Percentiles rank a stretch among this genome's conserved stretches.
phyloP scores from a whole-genome alignment of 192 early-diverging fungal species.

The Gigaspora rosea region DNA sequence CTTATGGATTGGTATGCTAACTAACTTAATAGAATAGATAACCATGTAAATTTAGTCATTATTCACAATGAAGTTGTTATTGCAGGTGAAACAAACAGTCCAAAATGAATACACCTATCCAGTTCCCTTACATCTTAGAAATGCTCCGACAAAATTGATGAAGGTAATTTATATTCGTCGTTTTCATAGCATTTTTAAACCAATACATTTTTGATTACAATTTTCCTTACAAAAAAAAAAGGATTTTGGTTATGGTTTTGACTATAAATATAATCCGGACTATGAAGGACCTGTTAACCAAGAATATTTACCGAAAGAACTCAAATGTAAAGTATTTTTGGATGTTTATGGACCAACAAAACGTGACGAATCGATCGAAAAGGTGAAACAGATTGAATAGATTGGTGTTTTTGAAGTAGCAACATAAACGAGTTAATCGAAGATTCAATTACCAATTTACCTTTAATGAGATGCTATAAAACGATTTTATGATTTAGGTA shows the following conservation, averaged over 20 bases:
- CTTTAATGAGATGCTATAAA: too few species aligned
- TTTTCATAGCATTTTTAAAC: background rate
- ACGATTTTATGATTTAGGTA: too few species aligned
- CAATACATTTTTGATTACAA: background rate
- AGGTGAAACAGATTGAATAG: too few species aligned
- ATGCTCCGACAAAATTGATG: conserved; percentile 81
- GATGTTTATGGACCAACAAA: conserved; percentile 38
- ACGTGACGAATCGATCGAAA: background rate
- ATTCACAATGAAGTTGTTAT: too few species aligned
- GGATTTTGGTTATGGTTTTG: conserved; percentile 74
- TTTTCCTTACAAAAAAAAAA: conserved; percentile 12
- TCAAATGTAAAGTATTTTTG: conserved; percentile 63
- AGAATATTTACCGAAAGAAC: conserved; percentile 73
- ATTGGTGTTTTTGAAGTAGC: too few species aligned
- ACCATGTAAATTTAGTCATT: too few species aligned
- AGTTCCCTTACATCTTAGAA: conserved; percentile 83
- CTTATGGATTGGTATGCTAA: conserved; percentile 50
- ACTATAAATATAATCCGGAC: conserved; percentile 85
- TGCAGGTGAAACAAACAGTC: conserved; percentile 58
- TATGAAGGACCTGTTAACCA: conserved; percentile 68
- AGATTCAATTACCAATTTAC: too few species aligned
- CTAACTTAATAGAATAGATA: too few species aligned
- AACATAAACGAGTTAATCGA: too few species aligned
- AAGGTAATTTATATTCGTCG: conserved; percentile 41
- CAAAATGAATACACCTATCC: conserved; percentile 65